phyloP scores from a whole-genome alignment of 2,329 filamentous ascomycete genomes.

The Endoconidiophora laricicola region DNA sequence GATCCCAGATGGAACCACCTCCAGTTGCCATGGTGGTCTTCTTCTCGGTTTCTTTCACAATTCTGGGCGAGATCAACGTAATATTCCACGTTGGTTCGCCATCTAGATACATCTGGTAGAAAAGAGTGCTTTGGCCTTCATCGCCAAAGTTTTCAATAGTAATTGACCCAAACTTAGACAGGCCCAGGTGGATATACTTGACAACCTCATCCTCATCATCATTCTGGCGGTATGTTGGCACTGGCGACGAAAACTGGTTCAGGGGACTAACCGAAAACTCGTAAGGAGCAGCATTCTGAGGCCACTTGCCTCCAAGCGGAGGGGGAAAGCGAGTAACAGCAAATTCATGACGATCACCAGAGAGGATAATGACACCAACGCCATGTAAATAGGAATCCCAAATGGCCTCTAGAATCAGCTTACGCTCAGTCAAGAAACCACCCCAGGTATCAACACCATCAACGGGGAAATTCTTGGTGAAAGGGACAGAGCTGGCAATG shows the following conservation, averaged over 20 bases:
- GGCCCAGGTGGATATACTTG: slow-evolving; percentile 73
- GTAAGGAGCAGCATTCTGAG: slow-evolving; percentile 50
- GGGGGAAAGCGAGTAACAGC: slow-evolving; percentile 67
- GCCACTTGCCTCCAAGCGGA: slow-evolving; percentile 44
- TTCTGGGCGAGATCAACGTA: slow-evolving; percentile 20
- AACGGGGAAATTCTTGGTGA: slow-evolving; percentile 94
- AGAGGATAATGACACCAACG: slow-evolving; percentile 66
- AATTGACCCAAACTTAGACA: slow-evolving; percentile 74
- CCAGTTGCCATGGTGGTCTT: slow-evolving; percentile 2
- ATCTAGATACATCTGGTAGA: slow-evolving; percentile 70
- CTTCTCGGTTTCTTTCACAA: neutral
- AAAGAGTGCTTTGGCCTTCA: slow-evolving; percentile 53
- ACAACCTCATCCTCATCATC: slow-evolving; percentile 71
- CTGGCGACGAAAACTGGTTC: slow-evolving; percentile 83
- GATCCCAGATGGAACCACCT: slow-evolving; percentile 10
- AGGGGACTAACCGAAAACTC: slow-evolving; percentile 87
- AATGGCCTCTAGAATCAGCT: slow-evolving; percentile 69
- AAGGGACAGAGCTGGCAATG: slow-evolving; percentile 75
- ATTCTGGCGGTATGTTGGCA: slow-evolving; percentile 66
- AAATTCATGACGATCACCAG: slow-evolving; percentile 93
- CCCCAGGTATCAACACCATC: slow-evolving; percentile 87
- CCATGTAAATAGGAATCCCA: slow-evolving; percentile 69
- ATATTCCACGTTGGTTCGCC: slow-evolving; percentile 63
- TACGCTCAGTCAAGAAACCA: slow-evolving; percentile 70
- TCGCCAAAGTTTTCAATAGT: slow-evolving; percentile 55